Conservation (phyloP, 202 grass and related monocot species). For the Zizania palustris region DNA sequence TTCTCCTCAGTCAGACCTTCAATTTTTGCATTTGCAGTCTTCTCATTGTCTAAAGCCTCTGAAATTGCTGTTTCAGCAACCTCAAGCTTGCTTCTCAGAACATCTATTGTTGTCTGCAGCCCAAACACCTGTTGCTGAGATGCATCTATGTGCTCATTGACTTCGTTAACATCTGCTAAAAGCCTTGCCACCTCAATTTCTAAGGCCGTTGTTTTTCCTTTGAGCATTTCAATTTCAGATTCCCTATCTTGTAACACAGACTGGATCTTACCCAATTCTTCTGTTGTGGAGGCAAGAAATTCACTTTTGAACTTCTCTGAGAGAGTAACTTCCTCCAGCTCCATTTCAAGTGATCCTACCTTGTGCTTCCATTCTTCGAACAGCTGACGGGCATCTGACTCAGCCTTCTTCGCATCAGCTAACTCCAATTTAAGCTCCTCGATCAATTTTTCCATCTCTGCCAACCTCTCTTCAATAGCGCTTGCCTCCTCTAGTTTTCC, state of each 20-base stretch:
- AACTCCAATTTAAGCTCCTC: conserved; percentile 61
- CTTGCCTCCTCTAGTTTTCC: conserved; percentile 67
- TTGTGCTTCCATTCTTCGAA: conserved; percentile 83
- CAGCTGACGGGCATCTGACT: conserved; percentile 53
- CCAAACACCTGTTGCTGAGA: conserved; percentile 65
- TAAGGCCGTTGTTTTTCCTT: conserved; percentile 62
- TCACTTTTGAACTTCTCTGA: conserved; percentile 69
- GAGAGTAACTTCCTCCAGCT: conserved; percentile 58
- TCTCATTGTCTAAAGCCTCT: conserved; percentile 62
- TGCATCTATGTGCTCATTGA: conserved; percentile 53
- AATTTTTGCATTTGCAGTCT: conserved; percentile 53
- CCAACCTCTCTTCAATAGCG: conserved; percentile 52
- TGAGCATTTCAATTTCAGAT: conserved; percentile 66
- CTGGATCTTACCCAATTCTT: conserved; percentile 63
- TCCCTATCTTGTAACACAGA: conserved; percentile 67
- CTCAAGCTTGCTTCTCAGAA: conserved; percentile 74
- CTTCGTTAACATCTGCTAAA: conserved; percentile 63
- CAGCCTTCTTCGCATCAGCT: conserved; percentile 61
- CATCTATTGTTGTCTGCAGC: conserved; percentile 64
- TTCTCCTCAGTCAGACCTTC: conserved; percentile 64
- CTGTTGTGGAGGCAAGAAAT: conserved; percentile 51
- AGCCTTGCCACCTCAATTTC: conserved; percentile 73
- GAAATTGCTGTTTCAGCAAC: conserved; percentile 56
- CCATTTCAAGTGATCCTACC: conserved; percentile 55
- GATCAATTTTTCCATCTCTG: conserved; percentile 51